Base-by-base conservation (phyloP, 2,329 filamentous ascomycete genomes). In the Aureobasidium sp. region DNA sequence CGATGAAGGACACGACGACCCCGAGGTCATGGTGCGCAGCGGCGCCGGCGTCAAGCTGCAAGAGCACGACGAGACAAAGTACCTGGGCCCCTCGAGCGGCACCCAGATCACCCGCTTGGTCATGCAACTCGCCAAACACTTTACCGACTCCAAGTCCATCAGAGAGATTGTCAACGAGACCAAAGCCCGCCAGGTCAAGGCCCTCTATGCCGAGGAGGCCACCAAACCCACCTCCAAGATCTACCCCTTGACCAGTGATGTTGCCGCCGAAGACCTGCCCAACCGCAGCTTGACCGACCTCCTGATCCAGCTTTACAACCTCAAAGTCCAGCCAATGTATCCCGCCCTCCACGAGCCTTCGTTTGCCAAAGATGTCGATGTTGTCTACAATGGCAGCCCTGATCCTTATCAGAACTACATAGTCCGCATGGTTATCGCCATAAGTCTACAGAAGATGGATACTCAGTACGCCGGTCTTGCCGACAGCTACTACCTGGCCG, bases 71-170 rank as follows among this genome's bases (percentile, higher is more conserved):
- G 93, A 97, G 75, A 87, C 90, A 17, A 89, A 93, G 65, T 97
- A 94, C 72, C 80, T 99, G 2, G 94, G 94, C 0, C 90, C 94
- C 2, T 96, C 92, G 53, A 97, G 93, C 73, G 94, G 93, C 64
- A 96, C 97, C 69, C 90, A 92, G 71, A 96, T 97, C 79, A 96
- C 92, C 13, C 86, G 93, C 34, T 82, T 97, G 67, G 87, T 99
- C 12, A 97, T 99, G 89, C 92, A 97, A 73, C 86, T 96, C 75
- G 93, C 93, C 59, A 97, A 96, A 77, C 88, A 92, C 66, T 96
- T 93, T 70, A 95, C 92, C 29, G 89, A 94, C 70, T 88, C 91
- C 5, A 90, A 92, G 74, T 91, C 88, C 67, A 97, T 97, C 72
- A 92, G 91, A 63, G 92, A 97, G 68, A 86, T 97, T 55, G 90